Percentiles rank a stretch among this genome's conserved stretches.
phyloP scores from a whole-genome alignment of 345 rosid species.

The Syzygium aromaticum region DNA sequence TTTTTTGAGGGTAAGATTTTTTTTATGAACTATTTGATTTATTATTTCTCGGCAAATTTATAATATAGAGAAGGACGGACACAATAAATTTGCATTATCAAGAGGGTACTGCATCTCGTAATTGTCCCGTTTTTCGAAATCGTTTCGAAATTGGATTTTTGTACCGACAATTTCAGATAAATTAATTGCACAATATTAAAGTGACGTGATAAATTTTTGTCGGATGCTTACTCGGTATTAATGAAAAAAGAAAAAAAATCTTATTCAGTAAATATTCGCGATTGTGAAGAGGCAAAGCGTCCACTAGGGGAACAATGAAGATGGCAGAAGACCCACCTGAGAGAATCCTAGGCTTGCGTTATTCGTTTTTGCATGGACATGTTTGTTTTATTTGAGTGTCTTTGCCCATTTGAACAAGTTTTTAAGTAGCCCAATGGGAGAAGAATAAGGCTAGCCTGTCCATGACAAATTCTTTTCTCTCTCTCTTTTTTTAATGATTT shows the following conservation, averaged over 20 bases:
- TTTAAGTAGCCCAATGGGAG: not conserved
- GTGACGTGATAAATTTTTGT: not conserved
- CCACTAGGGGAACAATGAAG: not conserved
- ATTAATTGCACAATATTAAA: not conserved
- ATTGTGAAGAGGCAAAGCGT: not conserved
- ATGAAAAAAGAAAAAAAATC: not conserved
- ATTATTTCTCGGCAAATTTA: not conserved
- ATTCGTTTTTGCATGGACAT: not conserved
- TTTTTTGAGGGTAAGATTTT: not conserved
- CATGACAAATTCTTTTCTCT: not conserved
- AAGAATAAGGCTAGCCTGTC: not conserved
- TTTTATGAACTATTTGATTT: not conserved
- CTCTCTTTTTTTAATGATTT: not conserved
- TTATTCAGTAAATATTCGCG: not conserved
- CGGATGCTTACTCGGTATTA: not conserved
- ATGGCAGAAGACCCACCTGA: not conserved
- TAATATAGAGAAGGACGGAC: not conserved
- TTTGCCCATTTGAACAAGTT: not conserved
- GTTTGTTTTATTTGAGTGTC: not conserved
- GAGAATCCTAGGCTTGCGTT: constrained; percentile 1
- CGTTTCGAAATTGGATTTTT: not conserved
- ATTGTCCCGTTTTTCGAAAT: not conserved
- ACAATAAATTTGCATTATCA: not conserved
- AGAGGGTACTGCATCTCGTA: not conserved
- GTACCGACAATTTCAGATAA: not conserved